phyloP scores from a whole-genome alignment of 2,329 filamentous ascomycete species.

The Sporothrix euskadiensis region DNA sequence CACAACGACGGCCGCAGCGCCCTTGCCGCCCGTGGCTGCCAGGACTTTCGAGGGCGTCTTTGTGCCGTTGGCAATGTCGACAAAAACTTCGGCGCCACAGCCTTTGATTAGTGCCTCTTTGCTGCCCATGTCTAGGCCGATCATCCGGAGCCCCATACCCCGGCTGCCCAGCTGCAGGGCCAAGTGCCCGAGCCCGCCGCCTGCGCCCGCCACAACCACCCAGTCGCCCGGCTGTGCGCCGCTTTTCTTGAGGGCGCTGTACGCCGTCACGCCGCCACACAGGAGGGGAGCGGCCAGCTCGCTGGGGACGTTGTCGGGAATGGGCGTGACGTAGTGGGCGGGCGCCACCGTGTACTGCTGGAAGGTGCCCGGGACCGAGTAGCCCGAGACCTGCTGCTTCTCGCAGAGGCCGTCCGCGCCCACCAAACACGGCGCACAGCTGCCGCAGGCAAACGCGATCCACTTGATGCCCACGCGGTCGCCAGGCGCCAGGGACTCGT shows the following conservation, averaged over 20 bases:
- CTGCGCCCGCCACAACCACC: constrained; percentile 48
- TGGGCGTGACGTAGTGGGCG: constrained; percentile 45
- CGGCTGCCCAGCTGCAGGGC: constrained; percentile 60
- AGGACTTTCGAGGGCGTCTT: neutral
- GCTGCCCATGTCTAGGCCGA: constrained; percentile 24
- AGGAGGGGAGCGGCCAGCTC: constrained; percentile 33
- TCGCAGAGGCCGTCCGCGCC: constrained; percentile 66
- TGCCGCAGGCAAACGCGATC: constrained; percentile 14
- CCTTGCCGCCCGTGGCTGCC: constrained; percentile 47
- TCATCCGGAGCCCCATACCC: constrained; percentile 46
- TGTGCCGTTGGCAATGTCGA: constrained; percentile 56
- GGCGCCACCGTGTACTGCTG: constrained; percentile 63
- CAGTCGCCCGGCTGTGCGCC: constrained; percentile 35
- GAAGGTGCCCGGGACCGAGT: constrained; percentile 71
- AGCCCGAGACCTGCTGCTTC: constrained; percentile 59
- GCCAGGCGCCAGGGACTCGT: constrained; percentile 44
- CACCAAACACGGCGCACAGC: constrained; percentile 45
- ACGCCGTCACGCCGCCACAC: constrained; percentile 41
- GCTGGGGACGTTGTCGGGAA: constrained; percentile 34
- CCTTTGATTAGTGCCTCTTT: constrained; percentile 25
- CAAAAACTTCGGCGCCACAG: constrained; percentile 33
- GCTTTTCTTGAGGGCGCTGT: constrained; percentile 37
- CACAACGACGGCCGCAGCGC: constrained; percentile 62
- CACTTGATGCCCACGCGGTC: constrained; percentile 29
- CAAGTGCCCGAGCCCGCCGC: constrained; percentile 63